Base-by-base conservation (phyloP, 495 filamentous ascomycete genomes). In the Pseudomonodictys pantanalensis region DNA sequence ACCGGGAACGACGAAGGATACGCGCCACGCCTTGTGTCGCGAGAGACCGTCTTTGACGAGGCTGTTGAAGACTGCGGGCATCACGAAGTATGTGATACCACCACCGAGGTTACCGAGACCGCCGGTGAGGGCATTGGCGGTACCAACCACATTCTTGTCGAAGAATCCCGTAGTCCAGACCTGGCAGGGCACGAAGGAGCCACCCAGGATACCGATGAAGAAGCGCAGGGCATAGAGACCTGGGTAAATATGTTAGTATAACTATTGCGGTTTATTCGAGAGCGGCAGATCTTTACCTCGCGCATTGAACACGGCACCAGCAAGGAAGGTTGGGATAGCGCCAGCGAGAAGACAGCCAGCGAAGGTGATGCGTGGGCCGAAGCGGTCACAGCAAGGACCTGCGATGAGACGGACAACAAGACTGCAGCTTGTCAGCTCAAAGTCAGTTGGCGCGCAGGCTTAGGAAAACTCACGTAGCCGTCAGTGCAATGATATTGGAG, bases 131-230 rank as follows among this genome's bases (percentile, higher is more conserved):
- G 90, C 86, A 67, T 96, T 97, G 54, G 92, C 90, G 5, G 89
- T 90, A 25, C 92, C 92, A 17, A 97, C 90, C 22, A 97, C 82
- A 67, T 90, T 95, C 77, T 95, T 95, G 76, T 97, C 92, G 67
- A 93, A 96, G 78, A 92, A 97, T 0, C 87, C 91, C 0, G 92
- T 96, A 28, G 86, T 89, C 92, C 92, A 97, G 4, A 97, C 92
- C 64, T 96, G 92, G 72, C 92, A 97, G 2, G 92, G 92, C 1
- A 97, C 92, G 62, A 97, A 97, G 2, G 83, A 82, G 0, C 86
- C 91, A 22, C 92, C 92, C 0, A 97, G 80, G 51, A 97, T 95
- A 32, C 92, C 92, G 45, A 97, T 80, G 72, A 97, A 97, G 76
- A 97, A 96, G 35, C 92, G 85, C 52, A 92, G 77, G 12, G 85